These are phyloP conservation scores for Solidago caesia DNA, from an alignment of 129 eudicot genomes.

Conservation along the genomic window DNA sequence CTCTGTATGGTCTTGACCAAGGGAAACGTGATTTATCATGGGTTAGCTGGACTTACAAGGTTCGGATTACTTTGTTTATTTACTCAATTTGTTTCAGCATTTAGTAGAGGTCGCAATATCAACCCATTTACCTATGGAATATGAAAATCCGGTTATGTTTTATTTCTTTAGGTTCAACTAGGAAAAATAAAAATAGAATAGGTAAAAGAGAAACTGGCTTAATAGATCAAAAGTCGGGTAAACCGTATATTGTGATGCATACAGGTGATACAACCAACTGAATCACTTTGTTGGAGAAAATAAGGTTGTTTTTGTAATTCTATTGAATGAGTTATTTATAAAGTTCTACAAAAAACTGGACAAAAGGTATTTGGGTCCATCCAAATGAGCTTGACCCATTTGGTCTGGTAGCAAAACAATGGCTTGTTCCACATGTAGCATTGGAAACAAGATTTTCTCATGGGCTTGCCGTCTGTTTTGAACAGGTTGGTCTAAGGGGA, in stretches of 20 bases:
- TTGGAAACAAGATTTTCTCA: conserved; percentile 18
- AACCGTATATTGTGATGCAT: not conserved
- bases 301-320: not conserved
- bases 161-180: not conserved
- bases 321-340: not conserved
- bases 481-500: conserved; percentile 95
- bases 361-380: not conserved
- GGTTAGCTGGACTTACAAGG: conserved; percentile 91
- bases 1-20: conserved; percentile 67
- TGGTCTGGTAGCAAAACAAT: not conserved
- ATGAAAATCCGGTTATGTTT: not conserved
- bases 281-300: not conserved
- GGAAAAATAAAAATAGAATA: not conserved
- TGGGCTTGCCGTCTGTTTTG: not conserved
- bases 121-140: not conserved
- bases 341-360: not conserved
- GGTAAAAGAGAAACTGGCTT: not conserved
- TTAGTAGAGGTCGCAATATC: not conserved
- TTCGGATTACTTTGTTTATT: conserved; percentile 15
- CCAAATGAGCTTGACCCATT: not conserved
- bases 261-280: not conserved
- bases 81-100: not conserved
- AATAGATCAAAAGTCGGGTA: not conserved
- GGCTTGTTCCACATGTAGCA: not conserved
- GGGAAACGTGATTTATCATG: conserved; percentile 84